These are phyloP conservation scores for Solanum okadae DNA, from an alignment of 257 asterid genomes.

Conservation along the genomic window DNA sequence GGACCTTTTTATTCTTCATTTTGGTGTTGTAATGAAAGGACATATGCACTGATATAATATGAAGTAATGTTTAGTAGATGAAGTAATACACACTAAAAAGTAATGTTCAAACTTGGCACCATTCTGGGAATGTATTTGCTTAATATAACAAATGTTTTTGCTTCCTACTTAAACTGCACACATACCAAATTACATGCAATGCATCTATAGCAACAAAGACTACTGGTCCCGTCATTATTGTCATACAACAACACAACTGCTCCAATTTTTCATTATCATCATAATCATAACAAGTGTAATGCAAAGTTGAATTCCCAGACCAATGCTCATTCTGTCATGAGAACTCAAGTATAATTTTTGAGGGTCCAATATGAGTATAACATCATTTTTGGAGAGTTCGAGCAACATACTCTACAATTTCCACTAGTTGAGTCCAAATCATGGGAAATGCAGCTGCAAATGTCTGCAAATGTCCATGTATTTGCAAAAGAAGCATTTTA, in stretches of 20 bases:
- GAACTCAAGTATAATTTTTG: not conserved
- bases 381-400: not conserved
- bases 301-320: not conserved
- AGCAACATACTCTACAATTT: not conserved
- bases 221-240: not conserved
- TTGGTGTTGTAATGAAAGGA: too few relatives aligned
- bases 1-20: too few relatives aligned
- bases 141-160: not conserved
- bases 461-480: too few relatives aligned
- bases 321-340: not conserved
- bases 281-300: not conserved
- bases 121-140: too few relatives aligned
- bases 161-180: not conserved
- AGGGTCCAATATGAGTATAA: not conserved
- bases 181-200: not conserved
- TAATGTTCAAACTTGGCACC: too few relatives aligned
- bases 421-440: too few relatives aligned
- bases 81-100: too few relatives aligned
- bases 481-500: too few relatives aligned
- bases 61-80: too few relatives aligned
- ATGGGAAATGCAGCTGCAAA: too few relatives aligned
- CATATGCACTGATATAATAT: too few relatives aligned
- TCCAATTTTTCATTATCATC: not conserved
- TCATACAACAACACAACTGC: not conserved
- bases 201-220: not conserved